Base-by-base conservation (phyloP, 2,329 filamentous ascomycete species). In the Epichloe bromicola region DNA sequence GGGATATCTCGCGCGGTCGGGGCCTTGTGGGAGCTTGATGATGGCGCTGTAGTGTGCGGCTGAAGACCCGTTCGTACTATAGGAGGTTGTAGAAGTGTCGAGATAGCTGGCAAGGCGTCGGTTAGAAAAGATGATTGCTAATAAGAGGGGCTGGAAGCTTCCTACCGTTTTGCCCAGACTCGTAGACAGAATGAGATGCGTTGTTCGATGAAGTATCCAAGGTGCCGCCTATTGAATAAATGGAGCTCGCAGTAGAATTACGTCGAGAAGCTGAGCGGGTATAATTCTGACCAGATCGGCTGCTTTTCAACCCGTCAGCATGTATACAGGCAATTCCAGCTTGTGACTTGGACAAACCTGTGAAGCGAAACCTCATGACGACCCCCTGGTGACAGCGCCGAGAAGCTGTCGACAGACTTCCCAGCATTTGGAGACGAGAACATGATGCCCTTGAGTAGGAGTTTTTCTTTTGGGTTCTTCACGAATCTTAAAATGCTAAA, bases 1-100 rank as follows among this genome's bases (percentile, higher is more conserved):
- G 91, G 91, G 38, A 98, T 98, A 63, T 98, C 91, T 65, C 81
- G 81, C 17, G 86, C 76, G 1, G 88, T 94, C 0, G 91, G 91
- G 14, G 87, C 83, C 59, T 85, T 91, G 61, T 93, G 87, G 14
- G 83, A 74, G 59, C 80, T 85, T n/a, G 80, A 80, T 8, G 71
- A 66, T 2, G 86, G 79, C 3, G 85, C 81, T 2, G 83, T 75
- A 1, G 84, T 85, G 65, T 94, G 85, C 20, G 90, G 86, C 50
- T 89, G 75, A 47, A 95, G 77, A 51, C 91, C 90, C 2, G 90
- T 95, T 56, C 91, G 82, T 52, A 94, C 82, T 58, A 95, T 95
- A 3, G 91, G 88, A 30, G 88, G 85, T 62, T 95, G 87, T 4
- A 97, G 78, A n/a, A 97, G 76, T 1, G 88, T 95, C 8, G 90